phyloP scores from a whole-genome alignment of 2,329 filamentous ascomycete species.

The Pestalotiopsis sp. region DNA sequence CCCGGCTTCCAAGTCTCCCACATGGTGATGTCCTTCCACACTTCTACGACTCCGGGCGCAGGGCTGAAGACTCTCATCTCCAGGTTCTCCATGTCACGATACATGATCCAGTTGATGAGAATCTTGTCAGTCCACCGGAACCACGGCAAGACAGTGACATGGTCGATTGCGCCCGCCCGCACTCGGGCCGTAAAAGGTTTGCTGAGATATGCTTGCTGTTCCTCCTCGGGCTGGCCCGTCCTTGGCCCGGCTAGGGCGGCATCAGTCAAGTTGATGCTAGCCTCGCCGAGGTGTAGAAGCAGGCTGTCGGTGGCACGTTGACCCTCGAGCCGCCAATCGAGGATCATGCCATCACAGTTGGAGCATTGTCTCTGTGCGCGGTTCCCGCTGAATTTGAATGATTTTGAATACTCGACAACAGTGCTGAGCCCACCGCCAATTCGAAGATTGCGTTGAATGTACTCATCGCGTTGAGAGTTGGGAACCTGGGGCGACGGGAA shows the following conservation, averaged over 20 bases:
- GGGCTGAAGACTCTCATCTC: conserved; percentile 13
- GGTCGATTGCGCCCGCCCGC: conserved; percentile 7
- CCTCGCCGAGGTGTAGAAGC: conserved; percentile 12
- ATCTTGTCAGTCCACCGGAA: conserved; percentile 17
- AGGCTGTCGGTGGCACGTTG: conserved; percentile 13
- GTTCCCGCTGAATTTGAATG: conserved; percentile 2
- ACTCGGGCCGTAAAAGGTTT: neutral
- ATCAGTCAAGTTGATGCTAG: conserved; percentile 16
- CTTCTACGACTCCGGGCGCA: conserved; percentile 12
- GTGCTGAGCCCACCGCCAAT: conserved; percentile 12
- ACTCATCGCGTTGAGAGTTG: conserved; percentile 6
- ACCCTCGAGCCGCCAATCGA: conserved; percentile 16
- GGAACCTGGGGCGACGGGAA: conserved; percentile 14
- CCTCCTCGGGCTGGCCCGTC: neutral
- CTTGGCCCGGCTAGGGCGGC: neutral
- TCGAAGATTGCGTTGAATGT: conserved; percentile 8
- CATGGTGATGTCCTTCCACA: conserved; percentile 18
- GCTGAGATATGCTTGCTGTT: conserved; percentile 4
- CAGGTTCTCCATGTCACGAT: neutral
- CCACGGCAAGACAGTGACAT: conserved; percentile 16
- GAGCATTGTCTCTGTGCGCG: neutral
- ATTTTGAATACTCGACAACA: conserved; percentile 2
- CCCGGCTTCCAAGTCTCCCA: conserved; percentile 3
- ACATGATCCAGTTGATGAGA: conserved; percentile 13
- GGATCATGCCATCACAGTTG: conserved; percentile 4